Base-by-base conservation (phyloP, 2,329 filamentous ascomycete genomes). In the Volutella citrinella region DNA sequence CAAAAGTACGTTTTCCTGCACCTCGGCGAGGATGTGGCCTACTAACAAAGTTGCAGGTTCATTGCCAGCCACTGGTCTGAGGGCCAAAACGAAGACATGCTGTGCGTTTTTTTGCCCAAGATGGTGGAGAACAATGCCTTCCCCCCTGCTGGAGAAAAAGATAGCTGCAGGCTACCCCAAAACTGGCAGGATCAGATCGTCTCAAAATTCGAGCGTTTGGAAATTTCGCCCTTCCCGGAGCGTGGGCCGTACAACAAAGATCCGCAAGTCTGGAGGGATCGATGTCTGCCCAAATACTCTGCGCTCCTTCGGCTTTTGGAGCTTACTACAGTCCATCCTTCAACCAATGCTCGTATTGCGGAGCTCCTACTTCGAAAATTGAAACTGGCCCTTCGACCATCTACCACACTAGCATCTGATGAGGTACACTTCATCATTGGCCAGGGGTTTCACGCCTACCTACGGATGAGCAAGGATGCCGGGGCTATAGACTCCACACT, bases 131-230 rank as follows among this genome's bases (percentile, higher is more conserved):
- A 65, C 7, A 62, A 65, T 13, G 74, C 70, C 5, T 71, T 88
- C 20, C 78, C 76, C 2, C 60, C 69, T 9, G 54, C 64, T 10
- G 63, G 62, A 3, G 71, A 74, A 15, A 70, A 73, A 34, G 75
- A 81, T 34, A 67, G 64, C 18, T 77, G 78, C 46, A 62, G 58
- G 11, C 60, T 84, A 19, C 80, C 80, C 2, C 78, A 81, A 45
- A 76, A 72, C 13, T 88, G 84, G 83, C 85, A 87, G 54, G 75
- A 82, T 43, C 77, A 82, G 40, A 85, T 91, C 32, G 74, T 82
- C 22, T 74, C 75, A 43, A 82, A 80, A 44, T 87, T 91, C 46
- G 76, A 82, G 49, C 66, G 70, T 13, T 61, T 86, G 12, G 79
- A 82, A 51, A 69, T 75, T 10, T 79, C 76, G 1, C 77, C 80